phyloP scores from a whole-genome alignment of 192 early-diverging fungal species.

The Podochytrium sp. region DNA sequence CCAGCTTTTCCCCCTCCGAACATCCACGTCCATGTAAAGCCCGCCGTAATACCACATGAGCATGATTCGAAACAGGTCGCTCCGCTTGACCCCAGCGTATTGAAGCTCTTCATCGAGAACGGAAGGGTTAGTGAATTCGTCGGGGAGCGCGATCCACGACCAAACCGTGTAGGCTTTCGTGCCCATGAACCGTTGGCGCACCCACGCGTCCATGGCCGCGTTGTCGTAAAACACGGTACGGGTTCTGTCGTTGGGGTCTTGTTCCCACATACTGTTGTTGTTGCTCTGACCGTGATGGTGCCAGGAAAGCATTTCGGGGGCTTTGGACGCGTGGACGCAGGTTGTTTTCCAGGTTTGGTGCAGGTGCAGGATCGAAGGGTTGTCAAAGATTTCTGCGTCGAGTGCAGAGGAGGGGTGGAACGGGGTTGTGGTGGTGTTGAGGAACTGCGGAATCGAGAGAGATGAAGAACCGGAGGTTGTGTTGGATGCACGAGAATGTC shows the following conservation, averaged over 20 bases:
- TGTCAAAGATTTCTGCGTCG: too few species aligned
- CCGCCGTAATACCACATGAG: conserved; percentile 5
- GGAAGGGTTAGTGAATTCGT: neutral
- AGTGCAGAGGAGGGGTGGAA: too few species aligned
- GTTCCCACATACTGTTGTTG: too few species aligned
- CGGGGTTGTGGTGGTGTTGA: too few species aligned
- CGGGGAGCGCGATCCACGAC: neutral
- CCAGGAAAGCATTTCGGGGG: neutral
- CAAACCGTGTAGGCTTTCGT: neutral
- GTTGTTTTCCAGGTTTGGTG: conserved; percentile 8
- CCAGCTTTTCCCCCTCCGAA: neutral
- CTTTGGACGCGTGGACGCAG: neutral
- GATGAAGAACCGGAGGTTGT: too few species aligned
- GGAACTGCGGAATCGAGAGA: too few species aligned
- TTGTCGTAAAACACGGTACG: neutral
- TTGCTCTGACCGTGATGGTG: too few species aligned
- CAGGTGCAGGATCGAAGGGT: too few species aligned
- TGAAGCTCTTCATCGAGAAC: neutral
- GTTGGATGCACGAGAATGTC: too few species aligned
- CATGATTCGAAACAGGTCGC: conserved; percentile 5
- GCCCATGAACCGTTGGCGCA: neutral
- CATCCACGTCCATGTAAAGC: conserved; percentile 7
- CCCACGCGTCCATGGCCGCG: neutral
- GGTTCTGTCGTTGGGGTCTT: neutral
- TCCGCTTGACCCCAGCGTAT: neutral